Percentiles rank a stretch among this genome's conserved stretches.
Evolutionary conservation across 2,329 filamentous ascomycete genomes (phyloP).

Genomic region (Drechslerella coelobrocha): DNA sequence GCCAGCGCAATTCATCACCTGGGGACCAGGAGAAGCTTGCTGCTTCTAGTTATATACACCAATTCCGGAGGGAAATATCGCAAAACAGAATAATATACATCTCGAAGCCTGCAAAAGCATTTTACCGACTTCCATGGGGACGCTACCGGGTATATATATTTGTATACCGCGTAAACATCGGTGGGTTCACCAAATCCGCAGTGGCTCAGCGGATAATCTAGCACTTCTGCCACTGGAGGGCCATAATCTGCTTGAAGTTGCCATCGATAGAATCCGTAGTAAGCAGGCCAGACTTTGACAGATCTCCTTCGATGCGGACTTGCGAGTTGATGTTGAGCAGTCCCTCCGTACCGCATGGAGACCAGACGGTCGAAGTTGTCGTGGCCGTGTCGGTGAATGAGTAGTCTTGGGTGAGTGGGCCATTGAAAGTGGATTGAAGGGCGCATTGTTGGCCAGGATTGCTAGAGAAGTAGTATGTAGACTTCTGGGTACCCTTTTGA

Average conservation of each 20-base stretch:
- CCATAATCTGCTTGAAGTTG: slow-evolving; percentile 60
- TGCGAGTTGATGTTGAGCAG: slow-evolving; percentile 66
- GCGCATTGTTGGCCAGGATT: slow-evolving; percentile 55
- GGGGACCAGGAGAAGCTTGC: too few relatives aligned
- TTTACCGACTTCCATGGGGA: too few relatives aligned
- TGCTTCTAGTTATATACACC: too few relatives aligned
- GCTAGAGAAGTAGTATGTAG: slow-evolving; percentile 66
- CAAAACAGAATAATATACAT: too few relatives aligned
- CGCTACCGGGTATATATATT: too few relatives aligned
- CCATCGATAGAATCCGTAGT: slow-evolving; percentile 63
- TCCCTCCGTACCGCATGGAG: slow-evolving; percentile 62
- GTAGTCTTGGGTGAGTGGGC: slow-evolving; percentile 60
- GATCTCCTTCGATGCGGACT: slow-evolving; percentile 59
- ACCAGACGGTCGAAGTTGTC: slow-evolving; percentile 63
- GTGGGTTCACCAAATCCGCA: background rate
- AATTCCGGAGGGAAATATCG: too few relatives aligned
- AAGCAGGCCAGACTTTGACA: slow-evolving; percentile 58
- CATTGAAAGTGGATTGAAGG: slow-evolving; percentile 59
- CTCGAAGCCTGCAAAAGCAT: too few relatives aligned
- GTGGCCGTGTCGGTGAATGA: slow-evolving; percentile 61
- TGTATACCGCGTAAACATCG: background rate
- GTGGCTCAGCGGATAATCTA: slow-evolving; percentile 14
- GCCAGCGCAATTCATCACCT: too few relatives aligned
- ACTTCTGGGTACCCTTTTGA: slow-evolving; percentile 62
- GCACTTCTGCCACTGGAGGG: slow-evolving; percentile 60